phyloP scores from a whole-genome alignment of 306 rosid genomes.

The Fragaria iinumae region DNA sequence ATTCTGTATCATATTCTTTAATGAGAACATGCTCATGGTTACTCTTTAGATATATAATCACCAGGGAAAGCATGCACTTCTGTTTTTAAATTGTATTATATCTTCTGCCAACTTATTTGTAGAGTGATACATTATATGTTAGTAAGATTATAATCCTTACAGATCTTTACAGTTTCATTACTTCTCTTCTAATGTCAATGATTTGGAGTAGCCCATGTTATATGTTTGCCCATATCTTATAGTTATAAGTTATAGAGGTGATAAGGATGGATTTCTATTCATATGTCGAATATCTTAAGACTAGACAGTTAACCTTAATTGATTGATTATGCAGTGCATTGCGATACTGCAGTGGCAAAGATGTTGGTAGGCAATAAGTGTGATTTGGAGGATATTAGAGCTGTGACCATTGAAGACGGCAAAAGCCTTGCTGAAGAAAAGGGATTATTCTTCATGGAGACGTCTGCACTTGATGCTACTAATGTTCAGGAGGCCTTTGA shows the following conservation, averaged over 20 bases:
- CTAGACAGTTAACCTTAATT: background rate
- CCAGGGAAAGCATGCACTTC: background rate
- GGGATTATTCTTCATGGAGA: constrained; percentile 90
- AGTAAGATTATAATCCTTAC: background rate
- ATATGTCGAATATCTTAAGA: background rate
- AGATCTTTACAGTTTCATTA: no score
- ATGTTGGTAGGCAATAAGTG: constrained; percentile 95
- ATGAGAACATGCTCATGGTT: background rate
- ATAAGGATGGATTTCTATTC: background rate
- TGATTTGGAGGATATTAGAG: constrained; percentile 87
- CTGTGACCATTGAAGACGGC: constrained; percentile 71
- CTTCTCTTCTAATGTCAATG: no score
- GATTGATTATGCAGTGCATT: constrained; percentile 62
- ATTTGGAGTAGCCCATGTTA: background rate
- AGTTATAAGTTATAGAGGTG: background rate
- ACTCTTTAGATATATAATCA: background rate
- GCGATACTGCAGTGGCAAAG: constrained; percentile 66
- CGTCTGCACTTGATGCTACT: constrained; percentile 87
- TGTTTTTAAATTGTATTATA: background rate
- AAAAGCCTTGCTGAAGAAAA: constrained; percentile 78
- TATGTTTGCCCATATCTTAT: background rate
- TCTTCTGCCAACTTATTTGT: background rate
- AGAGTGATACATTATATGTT: background rate
- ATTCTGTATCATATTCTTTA: background rate
- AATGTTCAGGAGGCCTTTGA: constrained; percentile 83